Percentiles rank a stretch among this genome's conserved stretches.
Evolutionary conservation across 164 flowering plant species (phyloP).

Genomic region (Vitis rupestris): DNA sequence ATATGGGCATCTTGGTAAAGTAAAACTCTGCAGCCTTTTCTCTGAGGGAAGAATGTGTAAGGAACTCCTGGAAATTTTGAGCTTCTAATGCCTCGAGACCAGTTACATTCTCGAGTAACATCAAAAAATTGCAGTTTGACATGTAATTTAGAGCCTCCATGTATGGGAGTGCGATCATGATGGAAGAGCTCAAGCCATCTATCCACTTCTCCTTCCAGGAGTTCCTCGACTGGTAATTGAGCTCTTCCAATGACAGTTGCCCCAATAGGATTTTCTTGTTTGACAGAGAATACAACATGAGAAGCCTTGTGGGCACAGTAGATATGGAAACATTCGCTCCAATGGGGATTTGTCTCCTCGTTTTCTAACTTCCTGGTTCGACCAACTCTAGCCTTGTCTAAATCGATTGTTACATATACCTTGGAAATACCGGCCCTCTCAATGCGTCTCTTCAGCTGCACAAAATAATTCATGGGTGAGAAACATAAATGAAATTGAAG

Average conservation of each 20-base stretch:
- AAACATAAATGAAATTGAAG: too few relatives aligned
- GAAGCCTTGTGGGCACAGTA: constrained; percentile 76
- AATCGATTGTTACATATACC: constrained; percentile 60
- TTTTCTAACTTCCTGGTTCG: constrained; percentile 45
- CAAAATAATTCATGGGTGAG: too few relatives aligned
- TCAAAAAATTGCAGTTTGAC: constrained; percentile 55
- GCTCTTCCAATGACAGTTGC: constrained; percentile 69
- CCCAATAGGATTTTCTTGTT: constrained; percentile 62
- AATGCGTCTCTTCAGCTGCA: too few relatives aligned
- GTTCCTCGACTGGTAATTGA: constrained; percentile 46
- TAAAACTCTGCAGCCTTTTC: constrained; percentile 57
- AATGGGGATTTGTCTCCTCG: constrained; percentile 46
- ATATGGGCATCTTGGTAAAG: constrained; percentile 81
- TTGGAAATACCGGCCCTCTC: constrained; percentile 7
- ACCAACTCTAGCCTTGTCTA: constrained; percentile 60
- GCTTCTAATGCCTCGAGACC: constrained; percentile 56
- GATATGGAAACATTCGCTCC: constrained; percentile 67
- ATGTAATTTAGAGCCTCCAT: constrained; percentile 49
- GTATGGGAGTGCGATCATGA: constrained; percentile 33
- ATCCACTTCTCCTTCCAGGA: constrained; percentile 54
- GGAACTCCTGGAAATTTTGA: constrained; percentile 67
- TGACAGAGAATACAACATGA: constrained; percentile 57
- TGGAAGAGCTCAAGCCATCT: constrained; percentile 54
- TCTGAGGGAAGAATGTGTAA: constrained; percentile 62
- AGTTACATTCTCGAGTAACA: constrained; percentile 35